phyloP scores from a whole-genome alignment of 257 asterid species.

The Fraxinus pennsylvanica region DNA sequence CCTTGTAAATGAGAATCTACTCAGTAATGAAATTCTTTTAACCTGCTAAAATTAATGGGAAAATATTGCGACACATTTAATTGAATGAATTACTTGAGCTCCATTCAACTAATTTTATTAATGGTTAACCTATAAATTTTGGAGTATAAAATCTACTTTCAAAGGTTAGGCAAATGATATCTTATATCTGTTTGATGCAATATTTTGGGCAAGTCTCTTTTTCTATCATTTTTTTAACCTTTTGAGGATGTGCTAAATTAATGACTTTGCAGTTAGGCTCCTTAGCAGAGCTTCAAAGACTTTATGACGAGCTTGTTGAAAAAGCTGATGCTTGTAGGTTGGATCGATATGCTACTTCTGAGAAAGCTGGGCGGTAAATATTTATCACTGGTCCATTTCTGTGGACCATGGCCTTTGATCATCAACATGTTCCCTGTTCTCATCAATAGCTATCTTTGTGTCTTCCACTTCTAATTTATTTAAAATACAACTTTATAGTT shows the following conservation, averaged over 20 bases:
- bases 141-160: neutral
- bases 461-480: neutral
- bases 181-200: conserved; percentile 17
- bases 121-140: neutral
- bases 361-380: conserved; percentile 46
- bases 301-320: conserved; percentile 46
- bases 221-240: conserved; percentile 10
- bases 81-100: neutral
- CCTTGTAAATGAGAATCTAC: neutral
- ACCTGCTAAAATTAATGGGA: neutral
- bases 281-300: conserved; percentile 49
- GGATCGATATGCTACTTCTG: conserved; percentile 44
- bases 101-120: conserved; percentile 17
- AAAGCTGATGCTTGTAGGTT: conserved; percentile 43
- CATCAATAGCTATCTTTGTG: neutral
- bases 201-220: neutral
- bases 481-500: neutral
- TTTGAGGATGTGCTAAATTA: conserved; percentile 19
- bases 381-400: conserved; percentile 8
- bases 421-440: neutral
- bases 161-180: neutral
- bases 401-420: neutral
- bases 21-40: neutral
- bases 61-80: neutral
- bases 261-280: conserved; percentile 46